These are phyloP conservation scores for Fusarium pseudograminearum DNA, from an alignment of 2,329 filamentous ascomycete species.

Conservation along the genomic window DNA sequence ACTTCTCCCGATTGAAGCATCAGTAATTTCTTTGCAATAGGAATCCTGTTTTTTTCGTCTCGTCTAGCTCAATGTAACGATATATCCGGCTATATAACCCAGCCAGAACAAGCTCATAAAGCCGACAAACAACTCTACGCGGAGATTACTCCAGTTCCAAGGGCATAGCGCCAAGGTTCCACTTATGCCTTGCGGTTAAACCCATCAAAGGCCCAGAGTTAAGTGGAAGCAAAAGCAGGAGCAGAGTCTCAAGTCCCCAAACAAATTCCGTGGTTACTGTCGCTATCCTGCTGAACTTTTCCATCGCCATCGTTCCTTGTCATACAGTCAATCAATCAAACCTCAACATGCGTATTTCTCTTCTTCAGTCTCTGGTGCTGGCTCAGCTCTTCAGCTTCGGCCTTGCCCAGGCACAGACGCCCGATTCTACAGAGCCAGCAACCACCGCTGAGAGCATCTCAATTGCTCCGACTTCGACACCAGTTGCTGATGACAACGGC, in stretches of 20 bases:
- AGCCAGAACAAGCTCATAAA: conserved; percentile 13
- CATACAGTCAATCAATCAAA: background rate
- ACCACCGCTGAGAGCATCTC: conserved; percentile 29
- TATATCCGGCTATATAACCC: conserved; percentile 13
- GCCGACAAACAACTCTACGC: background rate
- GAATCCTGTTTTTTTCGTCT: conserved; percentile 19
- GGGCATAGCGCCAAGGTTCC: background rate
- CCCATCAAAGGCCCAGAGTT: background rate
- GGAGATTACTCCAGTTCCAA: conserved; percentile 23
- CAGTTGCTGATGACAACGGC: background rate
- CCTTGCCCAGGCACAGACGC: conserved; percentile 20
- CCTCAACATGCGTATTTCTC: conserved; percentile 19
- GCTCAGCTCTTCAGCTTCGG: conserved; percentile 13
- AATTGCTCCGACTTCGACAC: conserved; percentile 6
- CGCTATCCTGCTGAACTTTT: background rate
- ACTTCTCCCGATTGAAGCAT: background rate
- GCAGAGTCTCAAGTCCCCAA: background rate
- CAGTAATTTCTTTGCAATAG: conserved; percentile 11
- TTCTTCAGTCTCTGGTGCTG: conserved; percentile 18
- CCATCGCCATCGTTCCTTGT: background rate
- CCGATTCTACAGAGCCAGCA: conserved; percentile 24
- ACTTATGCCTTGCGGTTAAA: conserved; percentile 15
- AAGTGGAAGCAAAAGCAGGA: conserved; percentile 3
- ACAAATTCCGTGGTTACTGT: background rate
- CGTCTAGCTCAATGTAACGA: background rate